phyloP scores from a whole-genome alignment of 352 stramenopile species.

The Pythium pectinolyticum region DNA sequence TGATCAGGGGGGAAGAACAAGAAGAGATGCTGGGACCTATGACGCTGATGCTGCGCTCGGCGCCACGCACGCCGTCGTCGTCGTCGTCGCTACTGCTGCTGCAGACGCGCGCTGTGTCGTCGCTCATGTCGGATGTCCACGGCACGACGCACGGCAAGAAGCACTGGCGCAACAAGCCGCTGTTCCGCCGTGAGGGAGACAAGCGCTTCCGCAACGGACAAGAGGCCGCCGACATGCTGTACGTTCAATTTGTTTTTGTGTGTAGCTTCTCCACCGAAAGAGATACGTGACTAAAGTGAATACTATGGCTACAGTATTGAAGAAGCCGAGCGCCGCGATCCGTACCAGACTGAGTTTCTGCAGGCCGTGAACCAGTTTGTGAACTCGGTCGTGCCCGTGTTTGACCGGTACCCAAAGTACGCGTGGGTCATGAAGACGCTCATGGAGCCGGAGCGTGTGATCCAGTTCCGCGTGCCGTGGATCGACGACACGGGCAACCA shows the following conservation, averaged over 20 bases:
- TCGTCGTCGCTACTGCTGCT: not conserved
- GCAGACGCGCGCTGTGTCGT: conserved; percentile 28
- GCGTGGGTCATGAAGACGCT: conserved; percentile 91
- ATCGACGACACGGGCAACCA: conserved; percentile 95
- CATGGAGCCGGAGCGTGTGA: conserved; percentile 95
- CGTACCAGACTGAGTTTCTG: conserved; percentile 62
- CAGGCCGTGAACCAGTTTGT: conserved; percentile 78
- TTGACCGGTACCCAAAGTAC: conserved; percentile 88
- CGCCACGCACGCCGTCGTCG: not conserved
- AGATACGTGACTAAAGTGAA: too few relatives aligned
- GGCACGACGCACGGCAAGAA: conserved; percentile 88
- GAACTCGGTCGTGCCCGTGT: conserved; percentile 83
- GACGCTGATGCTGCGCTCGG: not conserved
- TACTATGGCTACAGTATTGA: conserved; percentile 47
- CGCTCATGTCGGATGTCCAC: conserved; percentile 89
- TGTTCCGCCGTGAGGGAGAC: conserved; percentile 95
- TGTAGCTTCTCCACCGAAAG: too few relatives aligned
- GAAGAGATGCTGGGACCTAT: conserved; percentile 4
- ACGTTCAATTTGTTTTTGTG: conserved; percentile 17
- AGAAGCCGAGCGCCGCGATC: conserved; percentile 73
- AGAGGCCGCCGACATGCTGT: conserved; percentile 95
- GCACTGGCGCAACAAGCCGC: conserved; percentile 95
- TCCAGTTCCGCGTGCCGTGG: conserved; percentile 96
- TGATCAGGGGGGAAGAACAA: too few relatives aligned
- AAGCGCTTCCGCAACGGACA: conserved; percentile 95